phyloP scores from a whole-genome alignment of 352 stramenopile species.

The Peronospora belbahrii region DNA sequence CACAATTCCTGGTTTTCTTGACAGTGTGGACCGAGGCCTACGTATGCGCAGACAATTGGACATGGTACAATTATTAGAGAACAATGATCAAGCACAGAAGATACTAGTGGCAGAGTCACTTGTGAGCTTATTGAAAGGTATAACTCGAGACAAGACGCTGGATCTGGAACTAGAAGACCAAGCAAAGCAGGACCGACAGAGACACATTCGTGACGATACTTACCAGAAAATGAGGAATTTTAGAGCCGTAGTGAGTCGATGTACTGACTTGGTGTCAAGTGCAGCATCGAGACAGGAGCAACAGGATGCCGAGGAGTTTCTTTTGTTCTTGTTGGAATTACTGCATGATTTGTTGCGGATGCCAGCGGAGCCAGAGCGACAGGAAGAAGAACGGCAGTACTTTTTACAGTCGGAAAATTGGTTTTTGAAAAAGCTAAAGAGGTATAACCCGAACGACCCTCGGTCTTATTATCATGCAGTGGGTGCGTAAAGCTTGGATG shows the following conservation, averaged over 20 bases:
- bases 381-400: conserved; percentile 18
- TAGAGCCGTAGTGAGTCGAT: conserved; percentile 31
- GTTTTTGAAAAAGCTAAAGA: conserved; percentile 22
- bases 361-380: conserved; percentile 9
- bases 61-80: conserved; percentile 13
- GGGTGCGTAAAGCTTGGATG: conserved; percentile 28
- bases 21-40: conserved; percentile 20
- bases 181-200: conserved; percentile 3
- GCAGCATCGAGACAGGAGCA: conserved; percentile 47
- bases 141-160: conserved; percentile 6
- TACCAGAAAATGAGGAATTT: conserved; percentile 25
- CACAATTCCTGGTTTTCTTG: conserved; percentile 34
- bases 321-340: conserved; percentile 63
- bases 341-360: conserved; percentile 47
- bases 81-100: conserved; percentile 16
- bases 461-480: conserved; percentile 53
- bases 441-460: conserved; percentile 34
- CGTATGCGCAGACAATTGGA: conserved; percentile 20
- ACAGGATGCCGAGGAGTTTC: conserved; percentile 74
- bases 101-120: conserved; percentile 23
- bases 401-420: conserved; percentile 18
- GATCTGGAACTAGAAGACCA: conserved; percentile 11
- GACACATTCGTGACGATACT: conserved; percentile 15
- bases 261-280: conserved; percentile 39
- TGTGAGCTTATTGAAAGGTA: conserved; percentile 21